Conservation (phyloP, 352 stramenopile species). For the Phytopythium vexans region DNA sequence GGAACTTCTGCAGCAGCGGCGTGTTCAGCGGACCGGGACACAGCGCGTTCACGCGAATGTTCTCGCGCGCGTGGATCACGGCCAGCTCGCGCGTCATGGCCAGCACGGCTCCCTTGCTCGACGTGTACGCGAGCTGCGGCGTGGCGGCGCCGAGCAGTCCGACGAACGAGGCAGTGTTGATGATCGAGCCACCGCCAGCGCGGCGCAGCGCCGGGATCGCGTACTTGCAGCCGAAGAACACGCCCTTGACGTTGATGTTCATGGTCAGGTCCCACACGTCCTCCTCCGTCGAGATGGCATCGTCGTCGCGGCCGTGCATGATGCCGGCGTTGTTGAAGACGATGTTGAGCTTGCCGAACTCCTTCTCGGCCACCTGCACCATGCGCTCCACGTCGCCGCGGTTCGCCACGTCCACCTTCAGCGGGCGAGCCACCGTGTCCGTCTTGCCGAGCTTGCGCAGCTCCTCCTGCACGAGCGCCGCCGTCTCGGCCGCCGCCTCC, state of each 20-base stretch:
- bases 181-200: constrained; percentile 78
- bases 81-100: constrained; percentile 84
- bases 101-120: constrained; percentile 86
- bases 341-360: constrained; percentile 76
- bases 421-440: constrained; percentile 45
- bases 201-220: constrained; percentile 78
- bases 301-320: constrained; percentile 82
- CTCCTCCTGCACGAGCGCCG: constrained; percentile 60
- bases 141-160: constrained; percentile 76
- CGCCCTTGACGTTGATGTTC: constrained; percentile 87
- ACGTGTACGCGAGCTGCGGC: constrained; percentile 87
- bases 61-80: constrained; percentile 83
- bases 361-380: constrained; percentile 70
- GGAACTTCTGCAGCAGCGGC: constrained; percentile 84
- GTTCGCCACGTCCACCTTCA: constrained; percentile 78
- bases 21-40: constrained; percentile 86
- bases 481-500: constrained; percentile 60
- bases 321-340: constrained; percentile 89
- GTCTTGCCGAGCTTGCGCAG: constrained; percentile 55
- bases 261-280: constrained; percentile 85
- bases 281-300: constrained; percentile 71
- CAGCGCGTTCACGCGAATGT: constrained; percentile 87
- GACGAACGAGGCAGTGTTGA: constrained; percentile 88
- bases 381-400: constrained; percentile 67
- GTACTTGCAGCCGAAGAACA: constrained; percentile 89